Base-by-base conservation (phyloP, 768 basidiomycete species). In the Clavaria fumosa region DNA sequence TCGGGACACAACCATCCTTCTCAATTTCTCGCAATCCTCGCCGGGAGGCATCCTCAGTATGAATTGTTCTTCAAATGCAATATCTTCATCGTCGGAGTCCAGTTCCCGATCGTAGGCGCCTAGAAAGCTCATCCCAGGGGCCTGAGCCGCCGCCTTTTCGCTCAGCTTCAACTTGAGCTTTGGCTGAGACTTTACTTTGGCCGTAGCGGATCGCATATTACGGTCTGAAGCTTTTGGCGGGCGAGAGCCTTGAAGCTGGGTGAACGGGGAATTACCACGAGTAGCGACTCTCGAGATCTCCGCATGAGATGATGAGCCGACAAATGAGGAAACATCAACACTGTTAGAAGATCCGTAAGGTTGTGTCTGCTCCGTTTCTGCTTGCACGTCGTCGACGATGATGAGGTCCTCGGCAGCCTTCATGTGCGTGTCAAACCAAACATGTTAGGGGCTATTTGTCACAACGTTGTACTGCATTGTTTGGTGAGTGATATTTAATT, bases 41-140 rank as follows among this genome's bases (percentile, higher is more conserved):
- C 85, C 85, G 6, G 78, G 72, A 0, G 85, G 86, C 66, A 97
- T 74, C 20, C 91, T 59, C 22, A 99, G 61, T 38, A 99, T 78
- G 51, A 97, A 97, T 50, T 96, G 91, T 58, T 99, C 95, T 57
- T 99, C 95, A 47, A 97, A 95, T 11, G 78, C 77, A 41, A 97
- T 57, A 40, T 95, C 91, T 41, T 95, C 90, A 32, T 90, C 86
- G 49, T 96, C 88, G 35, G 85, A 90, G 55, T 97, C 93, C 37
- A 96, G 62, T 53, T 96, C 93, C 30, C 90, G 66, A 60, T 96
- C 91, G 55, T 90, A 96, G 9, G 78, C 69, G 5, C 93, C 93
- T 39, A 91, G 60, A 54, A 90, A 91, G 22, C 79, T 83, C 73
- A 75, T 81, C 42, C 84, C 86, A 35, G 78, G 81, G 21, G 80